phyloP scores from a whole-genome alignment of 768 basidiomycete species.

The Tricholomella constricta region DNA sequence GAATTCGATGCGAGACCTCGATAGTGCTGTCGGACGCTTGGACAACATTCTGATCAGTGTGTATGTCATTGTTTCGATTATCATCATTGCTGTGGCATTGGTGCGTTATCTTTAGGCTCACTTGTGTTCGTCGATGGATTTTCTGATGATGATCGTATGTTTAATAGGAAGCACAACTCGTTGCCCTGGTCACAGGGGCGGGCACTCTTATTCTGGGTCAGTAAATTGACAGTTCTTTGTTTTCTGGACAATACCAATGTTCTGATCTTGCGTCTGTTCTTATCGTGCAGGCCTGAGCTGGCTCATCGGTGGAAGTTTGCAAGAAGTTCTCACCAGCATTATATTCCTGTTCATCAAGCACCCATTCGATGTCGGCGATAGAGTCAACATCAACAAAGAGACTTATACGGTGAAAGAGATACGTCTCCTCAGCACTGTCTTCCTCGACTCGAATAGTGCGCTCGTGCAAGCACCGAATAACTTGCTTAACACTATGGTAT shows the following conservation, averaged over 20 bases:
- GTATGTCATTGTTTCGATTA: conserved; percentile 65
- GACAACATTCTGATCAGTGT: conserved; percentile 87
- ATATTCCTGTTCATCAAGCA: conserved; percentile 92
- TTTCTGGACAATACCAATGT: conserved; percentile 1
- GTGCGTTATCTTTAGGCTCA: conserved; percentile 39
- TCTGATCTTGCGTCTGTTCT: neutral
- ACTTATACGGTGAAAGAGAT: conserved; percentile 87
- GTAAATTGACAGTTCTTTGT: conserved; percentile 14
- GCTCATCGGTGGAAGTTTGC: conserved; percentile 81
- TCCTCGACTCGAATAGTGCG: conserved; percentile 61
- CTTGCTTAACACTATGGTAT: conserved; percentile 55
- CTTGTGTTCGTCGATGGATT: neutral
- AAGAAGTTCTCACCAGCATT: conserved; percentile 81
- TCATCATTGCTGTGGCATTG: conserved; percentile 86
- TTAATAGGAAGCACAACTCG: conserved; percentile 68
- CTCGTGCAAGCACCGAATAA: conserved; percentile 75
- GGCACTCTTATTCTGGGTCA: conserved; percentile 57
- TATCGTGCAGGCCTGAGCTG: conserved; percentile 66
- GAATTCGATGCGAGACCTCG: conserved; percentile 85
- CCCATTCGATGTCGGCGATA: conserved; percentile 82
- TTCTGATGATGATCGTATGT: conserved; percentile 7
- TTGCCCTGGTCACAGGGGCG: conserved; percentile 74
- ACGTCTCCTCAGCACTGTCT: conserved; percentile 74
- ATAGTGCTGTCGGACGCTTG: conserved; percentile 84
- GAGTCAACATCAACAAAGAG: conserved; percentile 54